Evolutionary conservation across 129 eudicot genomes (phyloP).

Genomic region (sunflower (Helianthus annuus)): DNA sequence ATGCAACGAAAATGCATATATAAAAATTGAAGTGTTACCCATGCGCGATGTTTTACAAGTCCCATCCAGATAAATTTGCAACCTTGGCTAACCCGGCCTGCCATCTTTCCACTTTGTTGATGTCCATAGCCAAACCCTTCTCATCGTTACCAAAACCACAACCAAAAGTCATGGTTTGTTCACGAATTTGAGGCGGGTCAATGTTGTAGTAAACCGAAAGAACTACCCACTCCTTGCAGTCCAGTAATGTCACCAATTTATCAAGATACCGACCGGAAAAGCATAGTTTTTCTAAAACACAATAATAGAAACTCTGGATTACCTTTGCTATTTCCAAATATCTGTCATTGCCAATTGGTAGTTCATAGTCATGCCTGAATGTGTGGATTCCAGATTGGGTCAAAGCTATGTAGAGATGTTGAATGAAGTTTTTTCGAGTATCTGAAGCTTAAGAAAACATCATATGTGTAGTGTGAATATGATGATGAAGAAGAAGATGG

Average conservation of each 20-base stretch:
- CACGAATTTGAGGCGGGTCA: constrained; percentile 6
- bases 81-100: constrained; percentile 1
- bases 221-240: neutral
- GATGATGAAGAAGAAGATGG: constrained; percentile 17
- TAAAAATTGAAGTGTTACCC: constrained; percentile 11
- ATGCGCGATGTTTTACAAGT: constrained; percentile 13
- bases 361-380: constrained; percentile 14
- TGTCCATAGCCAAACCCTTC: neutral
- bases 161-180: neutral
- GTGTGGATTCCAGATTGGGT: constrained; percentile 15
- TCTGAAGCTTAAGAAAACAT: constrained; percentile 30
- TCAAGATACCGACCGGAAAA: constrained; percentile 20
- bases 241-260: constrained; percentile 21
- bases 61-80: constrained; percentile 30
- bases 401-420: constrained; percentile 27
- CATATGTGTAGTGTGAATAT: constrained; percentile 10
- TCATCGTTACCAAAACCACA: neutral
- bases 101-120: constrained; percentile 22
- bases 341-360: constrained; percentile 8
- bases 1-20: neutral
- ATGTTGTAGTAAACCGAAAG: constrained; percentile 16
- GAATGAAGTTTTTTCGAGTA: constrained; percentile 14
- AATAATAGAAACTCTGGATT: constrained; percentile 18
- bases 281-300: constrained; percentile 25
- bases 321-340: constrained; percentile 13